Evolutionary conservation across 148 eudicot species (phyloP), one percentile per base, ranked within the genome.

Genomic region (Dysphania ambrosioides): DNA sequence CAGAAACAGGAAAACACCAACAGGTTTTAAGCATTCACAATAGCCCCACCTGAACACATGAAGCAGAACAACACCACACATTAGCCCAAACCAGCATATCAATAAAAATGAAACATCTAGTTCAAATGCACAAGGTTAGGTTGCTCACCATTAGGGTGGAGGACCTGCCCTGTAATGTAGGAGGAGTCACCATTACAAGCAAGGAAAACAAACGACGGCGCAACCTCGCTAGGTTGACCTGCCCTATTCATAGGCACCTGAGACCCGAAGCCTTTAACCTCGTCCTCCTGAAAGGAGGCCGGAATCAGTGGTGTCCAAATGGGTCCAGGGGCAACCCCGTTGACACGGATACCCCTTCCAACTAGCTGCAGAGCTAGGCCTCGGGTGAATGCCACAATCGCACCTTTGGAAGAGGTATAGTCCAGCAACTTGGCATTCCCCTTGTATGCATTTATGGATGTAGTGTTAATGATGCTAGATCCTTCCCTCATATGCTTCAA

Each of bases 161-260:
- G 77, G 73, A 87, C 84, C 75, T 93, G 97, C 9, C 97, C 96
- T 8, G 88, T 87, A 3, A 85, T 84, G 57, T 90, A 93, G 55
- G 96, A 93, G 8, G 96, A 90, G 75, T 86, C 86, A 0, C 72
- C 87, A 74, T 88, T 84, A 30, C 80, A 83, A 12, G 97, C 97
- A 8, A 93, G 83, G 84, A 93, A 93, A 21, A 93, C 93, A 56
- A 79, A 93, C 4, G 83, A 81, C 0, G 97, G 91, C 1, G 91
- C 97, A 66, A 92, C 82, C 72, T 90, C 97, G n/a, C 64, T 72
- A 2, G 97, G 97, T 76, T 93, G 93, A 3, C 89, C 93, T 16
- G 90, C 97, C 79, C 97, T 88, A 70, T 84, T 79, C 93, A 93
- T 87, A 0, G 97, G 96, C 76, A 90, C 93, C 35, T 87, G 78